phyloP scores from a whole-genome alignment of 179 eudicot species.

The Beta lomatogona region DNA sequence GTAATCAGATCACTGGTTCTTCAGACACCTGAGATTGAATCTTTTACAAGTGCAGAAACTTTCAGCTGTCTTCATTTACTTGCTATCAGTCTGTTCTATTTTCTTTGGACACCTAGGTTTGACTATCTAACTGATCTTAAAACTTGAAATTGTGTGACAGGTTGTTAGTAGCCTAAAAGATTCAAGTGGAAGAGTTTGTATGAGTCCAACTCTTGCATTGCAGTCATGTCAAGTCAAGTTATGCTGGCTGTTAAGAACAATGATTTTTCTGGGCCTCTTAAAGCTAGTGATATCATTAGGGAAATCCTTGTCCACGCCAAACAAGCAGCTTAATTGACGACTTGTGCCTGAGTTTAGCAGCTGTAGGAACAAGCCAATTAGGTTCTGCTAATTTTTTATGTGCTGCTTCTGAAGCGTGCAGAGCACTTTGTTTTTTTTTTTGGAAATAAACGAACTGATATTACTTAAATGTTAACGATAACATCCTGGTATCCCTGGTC shows the following conservation, averaged over 20 bases:
- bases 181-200: slow-evolving; percentile 71
- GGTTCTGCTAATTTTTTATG: too few species aligned
- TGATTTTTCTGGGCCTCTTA: slow-evolving; percentile 34
- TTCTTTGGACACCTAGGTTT: neutral
- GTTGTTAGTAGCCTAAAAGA: slow-evolving; percentile 55
- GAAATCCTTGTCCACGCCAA: slow-evolving; percentile 33
- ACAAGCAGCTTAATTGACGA: too few species aligned
- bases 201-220: slow-evolving; percentile 74
- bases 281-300: neutral
- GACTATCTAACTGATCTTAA: neutral
- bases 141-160: slow-evolving; percentile 37
- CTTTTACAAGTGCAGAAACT: neutral
- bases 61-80: neutral
- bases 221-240: slow-evolving; percentile 64
- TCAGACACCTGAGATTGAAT: neutral
- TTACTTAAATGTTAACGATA: too few species aligned
- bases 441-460: too few species aligned
- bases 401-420: too few species aligned
- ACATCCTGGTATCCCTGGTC: too few species aligned
- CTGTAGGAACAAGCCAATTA: too few species aligned
- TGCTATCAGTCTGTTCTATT: neutral
- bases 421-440: too few species aligned
- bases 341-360: too few species aligned
- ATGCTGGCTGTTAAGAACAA: slow-evolving; percentile 65
- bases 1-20: too few species aligned